These are phyloP conservation scores for Pseudisothecium myosuroides DNA, from an alignment of 225 moss, liverwort and hornwort genomes.

Conservation along the genomic window DNA sequence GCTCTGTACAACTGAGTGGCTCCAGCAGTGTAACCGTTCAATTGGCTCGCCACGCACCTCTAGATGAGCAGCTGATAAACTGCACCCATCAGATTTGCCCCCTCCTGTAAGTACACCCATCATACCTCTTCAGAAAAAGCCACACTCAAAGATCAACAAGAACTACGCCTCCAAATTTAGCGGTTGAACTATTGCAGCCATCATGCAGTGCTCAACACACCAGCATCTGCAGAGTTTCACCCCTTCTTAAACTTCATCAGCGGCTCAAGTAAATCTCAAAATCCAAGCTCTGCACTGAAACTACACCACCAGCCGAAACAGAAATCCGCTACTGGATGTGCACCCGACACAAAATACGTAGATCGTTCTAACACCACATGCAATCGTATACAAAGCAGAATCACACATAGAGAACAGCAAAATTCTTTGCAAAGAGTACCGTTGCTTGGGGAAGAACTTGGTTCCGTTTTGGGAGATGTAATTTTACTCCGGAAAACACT, in stretches of 20 bases:
- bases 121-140: constrained; percentile 19
- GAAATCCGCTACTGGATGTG: neutral
- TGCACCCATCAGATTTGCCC: constrained; percentile 64
- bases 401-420: neutral
- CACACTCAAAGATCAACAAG: neutral
- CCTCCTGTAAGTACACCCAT: constrained; percentile 54
- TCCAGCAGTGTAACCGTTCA: constrained; percentile 62
- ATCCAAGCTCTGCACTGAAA: neutral
- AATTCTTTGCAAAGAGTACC: neutral
- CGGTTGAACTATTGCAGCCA: neutral
- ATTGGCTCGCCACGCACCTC: constrained; percentile 33
- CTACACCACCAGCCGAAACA: neutral
- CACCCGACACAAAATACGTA: neutral
- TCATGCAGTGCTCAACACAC: neutral
- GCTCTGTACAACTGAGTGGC: constrained; percentile 53
- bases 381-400: neutral
- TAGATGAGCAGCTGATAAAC: constrained; percentile 51
- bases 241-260: neutral
- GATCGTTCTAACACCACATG: neutral
- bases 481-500: neutral
- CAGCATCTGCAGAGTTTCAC: neutral
- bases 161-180: neutral
- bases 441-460: neutral
- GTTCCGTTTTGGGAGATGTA: neutral
- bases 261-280: neutral